These are phyloP conservation scores for Streptanthus diversifolius DNA, from an alignment of 345 rosid genomes.

Conservation along the genomic window DNA sequence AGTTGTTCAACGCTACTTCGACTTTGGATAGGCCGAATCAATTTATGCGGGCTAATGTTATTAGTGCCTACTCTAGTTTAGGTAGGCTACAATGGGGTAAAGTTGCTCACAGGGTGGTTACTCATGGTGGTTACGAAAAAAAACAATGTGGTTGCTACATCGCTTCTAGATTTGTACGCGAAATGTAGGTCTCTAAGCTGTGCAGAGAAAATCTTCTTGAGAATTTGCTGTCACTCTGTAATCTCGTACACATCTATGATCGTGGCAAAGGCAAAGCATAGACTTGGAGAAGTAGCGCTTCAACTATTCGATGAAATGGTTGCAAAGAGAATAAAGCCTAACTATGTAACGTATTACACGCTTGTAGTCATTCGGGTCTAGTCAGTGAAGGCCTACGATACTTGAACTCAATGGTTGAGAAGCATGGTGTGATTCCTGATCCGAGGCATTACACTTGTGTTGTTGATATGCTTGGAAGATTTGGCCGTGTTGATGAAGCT, in stretches of 20 bases:
- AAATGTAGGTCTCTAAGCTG: conserved; percentile 63
- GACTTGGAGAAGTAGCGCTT: conserved; percentile 25
- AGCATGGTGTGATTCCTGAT: conserved; percentile 50
- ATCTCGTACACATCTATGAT: conserved; percentile 74
- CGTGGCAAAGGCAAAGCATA: conserved; percentile 39
- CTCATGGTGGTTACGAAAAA: conserved; percentile 40
- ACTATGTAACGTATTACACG: conserved; percentile 66
- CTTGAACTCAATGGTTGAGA: conserved; percentile 49
- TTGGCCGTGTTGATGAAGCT: conserved; percentile 72
- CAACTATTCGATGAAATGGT: conserved; percentile 46
- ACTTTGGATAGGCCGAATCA: conserved; percentile 43
- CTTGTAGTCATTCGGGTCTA: conserved; percentile 84
- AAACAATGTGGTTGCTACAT: conserved; percentile 54
- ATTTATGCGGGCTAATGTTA: conserved; percentile 67
- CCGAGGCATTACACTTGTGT: conserved; percentile 68
- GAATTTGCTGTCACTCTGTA: conserved; percentile 50
- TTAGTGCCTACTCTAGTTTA: conserved; percentile 65
- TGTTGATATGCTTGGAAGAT: conserved; percentile 80
- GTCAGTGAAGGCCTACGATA: conserved; percentile 54
- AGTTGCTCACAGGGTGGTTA: conserved; percentile 59
- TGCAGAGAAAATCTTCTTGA: conserved; percentile 52
- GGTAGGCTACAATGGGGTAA: conserved; percentile 61
- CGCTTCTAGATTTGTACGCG: conserved; percentile 82
- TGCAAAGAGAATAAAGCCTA: conserved; percentile 53
- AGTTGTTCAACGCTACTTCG: conserved; percentile 34